Percentiles rank a stretch among this genome's conserved stretches.
phyloP scores from a whole-genome alignment of 2,329 filamentous ascomycete species.

The Aureobasidium pullulans region DNA sequence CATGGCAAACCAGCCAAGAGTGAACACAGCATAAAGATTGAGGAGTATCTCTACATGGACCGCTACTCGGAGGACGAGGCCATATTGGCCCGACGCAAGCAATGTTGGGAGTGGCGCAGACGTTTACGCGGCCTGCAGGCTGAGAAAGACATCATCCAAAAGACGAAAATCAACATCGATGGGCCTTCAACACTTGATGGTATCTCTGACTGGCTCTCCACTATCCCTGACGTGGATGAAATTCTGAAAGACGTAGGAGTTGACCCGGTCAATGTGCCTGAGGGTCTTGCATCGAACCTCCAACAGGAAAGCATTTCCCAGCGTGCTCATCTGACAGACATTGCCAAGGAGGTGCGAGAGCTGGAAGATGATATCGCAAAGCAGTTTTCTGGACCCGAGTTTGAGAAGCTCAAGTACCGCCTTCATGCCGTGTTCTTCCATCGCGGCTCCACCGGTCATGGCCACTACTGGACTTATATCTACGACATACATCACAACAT shows the following conservation, averaged over 20 bases:
- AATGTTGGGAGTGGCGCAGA: constrained; percentile 68
- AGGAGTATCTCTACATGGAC: constrained; percentile 76
- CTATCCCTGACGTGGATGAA: constrained; percentile 34
- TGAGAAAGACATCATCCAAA: constrained; percentile 23
- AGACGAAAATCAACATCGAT: constrained; percentile 20
- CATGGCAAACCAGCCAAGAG: constrained; percentile 59
- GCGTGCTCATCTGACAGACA: constrained; percentile 38
- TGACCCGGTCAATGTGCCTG: constrained; percentile 37
- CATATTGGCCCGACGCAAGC: constrained; percentile 56
- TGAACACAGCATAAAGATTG: constrained; percentile 68
- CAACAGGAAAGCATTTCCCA: constrained; percentile 39
- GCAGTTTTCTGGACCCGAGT: constrained; percentile 57
- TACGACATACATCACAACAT: constrained; percentile 72
- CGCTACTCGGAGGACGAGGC: constrained; percentile 70
- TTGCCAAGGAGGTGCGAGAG: constrained; percentile 35
- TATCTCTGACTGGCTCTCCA: constrained; percentile 36
- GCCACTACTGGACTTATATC: constrained; percentile 97
- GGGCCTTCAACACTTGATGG: constrained; percentile 23
- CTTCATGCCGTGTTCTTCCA: constrained; percentile 94
- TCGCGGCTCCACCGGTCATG: constrained; percentile 55
- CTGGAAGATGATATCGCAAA: constrained; percentile 43
- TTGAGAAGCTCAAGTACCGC: constrained; percentile 63
- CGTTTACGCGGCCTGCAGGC: constrained; percentile 38
- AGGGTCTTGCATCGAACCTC: constrained; percentile 35
- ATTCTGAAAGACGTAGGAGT: constrained; percentile 26